A percentile compares a stretch with the other conserved stretches of the same genome.
These are phyloP conservation scores for Apiospora aurea DNA, from an alignment of 2,329 filamentous ascomycete genomes.

Conservation along the genomic window DNA sequence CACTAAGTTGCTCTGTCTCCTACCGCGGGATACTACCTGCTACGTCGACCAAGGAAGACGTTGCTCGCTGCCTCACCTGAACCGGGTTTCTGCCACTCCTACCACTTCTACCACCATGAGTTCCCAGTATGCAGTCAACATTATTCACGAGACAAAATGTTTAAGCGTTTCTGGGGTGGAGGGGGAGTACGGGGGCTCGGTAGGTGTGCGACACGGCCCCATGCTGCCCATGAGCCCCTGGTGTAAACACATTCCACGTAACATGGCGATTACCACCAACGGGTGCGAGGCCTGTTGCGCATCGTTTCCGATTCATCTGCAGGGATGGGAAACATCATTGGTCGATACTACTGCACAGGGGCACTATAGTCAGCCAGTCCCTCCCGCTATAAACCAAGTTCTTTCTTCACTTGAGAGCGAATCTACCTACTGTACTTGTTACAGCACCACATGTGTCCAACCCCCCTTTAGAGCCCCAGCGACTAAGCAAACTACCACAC, in stretches of 20 bases:
- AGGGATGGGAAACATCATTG: background rate
- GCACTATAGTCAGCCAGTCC: conserved; percentile 3
- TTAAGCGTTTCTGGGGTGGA: background rate
- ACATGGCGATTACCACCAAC: background rate
- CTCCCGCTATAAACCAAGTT: background rate
- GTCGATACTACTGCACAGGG: background rate
- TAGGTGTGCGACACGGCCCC: conserved; percentile 1
- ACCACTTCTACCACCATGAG: too few species aligned
- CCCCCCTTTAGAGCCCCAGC: background rate
- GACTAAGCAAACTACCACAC: conserved; percentile 11
- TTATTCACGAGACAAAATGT: conserved; percentile 8
- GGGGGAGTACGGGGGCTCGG: background rate
- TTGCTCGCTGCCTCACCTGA: background rate
- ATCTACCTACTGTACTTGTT: background rate
- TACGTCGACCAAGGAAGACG: background rate
- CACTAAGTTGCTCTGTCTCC: background rate
- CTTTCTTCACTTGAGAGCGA: background rate
- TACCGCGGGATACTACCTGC: background rate
- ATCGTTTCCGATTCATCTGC: background rate
- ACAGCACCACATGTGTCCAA: background rate
- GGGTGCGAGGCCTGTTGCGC: background rate
- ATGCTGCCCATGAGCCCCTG: conserved; percentile 2
- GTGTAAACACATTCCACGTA: background rate
- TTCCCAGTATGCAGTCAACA: conserved; percentile 3
- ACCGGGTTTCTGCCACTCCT: conserved; percentile 4